Evolutionary conservation across 441 rosid genomes (phyloP).

Genomic region (Omphalea diandra): DNA sequence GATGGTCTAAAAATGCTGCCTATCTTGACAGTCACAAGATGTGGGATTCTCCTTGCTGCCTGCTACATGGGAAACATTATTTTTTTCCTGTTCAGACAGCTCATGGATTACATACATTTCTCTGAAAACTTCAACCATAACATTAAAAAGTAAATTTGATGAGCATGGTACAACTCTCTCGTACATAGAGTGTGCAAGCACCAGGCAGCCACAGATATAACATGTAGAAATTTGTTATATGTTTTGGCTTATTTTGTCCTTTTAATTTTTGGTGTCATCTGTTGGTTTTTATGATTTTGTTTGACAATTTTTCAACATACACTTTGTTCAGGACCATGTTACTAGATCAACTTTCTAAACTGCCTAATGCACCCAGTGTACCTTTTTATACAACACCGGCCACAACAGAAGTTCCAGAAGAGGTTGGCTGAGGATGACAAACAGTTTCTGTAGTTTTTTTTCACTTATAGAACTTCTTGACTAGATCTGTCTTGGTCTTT

Average conservation of each 20-base stretch:
- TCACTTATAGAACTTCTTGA: neutral
- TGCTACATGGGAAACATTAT: neutral
- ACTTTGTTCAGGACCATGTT: constrained; percentile 55
- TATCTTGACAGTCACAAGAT: neutral
- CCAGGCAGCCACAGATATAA: neutral
- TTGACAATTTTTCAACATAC: constrained; percentile 2
- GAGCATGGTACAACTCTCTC: neutral
- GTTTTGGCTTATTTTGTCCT: neutral
- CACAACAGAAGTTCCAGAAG: constrained; percentile 66
- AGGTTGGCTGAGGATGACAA: constrained; percentile 43
- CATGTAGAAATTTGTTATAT: neutral
- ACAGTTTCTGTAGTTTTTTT: constrained; percentile 13
- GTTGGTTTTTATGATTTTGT: neutral
- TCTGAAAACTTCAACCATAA: neutral
- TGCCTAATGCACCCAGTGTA: constrained; percentile 86
- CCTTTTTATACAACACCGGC: constrained; percentile 81
- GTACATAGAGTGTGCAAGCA: neutral
- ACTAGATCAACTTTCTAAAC: constrained; percentile 77
- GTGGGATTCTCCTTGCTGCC: neutral
- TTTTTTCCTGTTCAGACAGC: neutral
- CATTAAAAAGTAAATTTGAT: neutral
- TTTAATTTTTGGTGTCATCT: neutral
- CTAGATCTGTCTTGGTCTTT: neutral
- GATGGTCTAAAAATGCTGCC: neutral
- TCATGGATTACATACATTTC: neutral